Conservation (phyloP, 129 eudicot genomes). For the Helianthus annuus region HanXRQr2.0-SUNRISE NC_035438.2:29289005-29289504, state of each 20-base stretch:
- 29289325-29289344: conserved; percentile 27
- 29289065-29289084: background rate
- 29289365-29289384: conserved; percentile 41
- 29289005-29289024: no score
- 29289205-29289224: background rate
- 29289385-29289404: conserved; percentile 16
- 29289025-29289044: no score
- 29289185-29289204: no score
- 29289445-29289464: background rate
- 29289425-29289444: background rate
- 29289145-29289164: no score
- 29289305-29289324: conserved; percentile 23
- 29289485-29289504: background rate
- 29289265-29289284: conserved; percentile 4
- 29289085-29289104: no score
- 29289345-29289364: conserved; percentile 46
- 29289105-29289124: background rate
- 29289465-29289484: background rate
- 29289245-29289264: background rate
- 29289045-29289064: no score
- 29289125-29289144: conserved; percentile 1
- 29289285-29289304: conserved; percentile 25
- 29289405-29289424: conserved; percentile 33
- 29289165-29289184: no score
- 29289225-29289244: background rate